Conservation (phyloP, 1,284 basidiomycete genomes). For the Xerocomus amazonicus region DNA sequence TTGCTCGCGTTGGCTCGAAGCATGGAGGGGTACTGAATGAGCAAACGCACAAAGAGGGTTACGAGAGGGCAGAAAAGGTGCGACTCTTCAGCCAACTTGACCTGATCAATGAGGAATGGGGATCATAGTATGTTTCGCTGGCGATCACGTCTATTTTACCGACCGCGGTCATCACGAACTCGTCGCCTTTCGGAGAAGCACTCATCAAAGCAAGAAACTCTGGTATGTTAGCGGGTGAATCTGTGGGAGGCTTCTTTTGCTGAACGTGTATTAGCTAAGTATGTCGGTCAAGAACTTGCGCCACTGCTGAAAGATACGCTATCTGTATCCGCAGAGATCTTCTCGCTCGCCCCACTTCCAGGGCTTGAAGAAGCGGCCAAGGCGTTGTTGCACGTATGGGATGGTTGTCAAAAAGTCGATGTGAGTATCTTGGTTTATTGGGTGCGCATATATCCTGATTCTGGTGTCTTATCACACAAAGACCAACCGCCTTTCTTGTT, state of each 20-base stretch:
- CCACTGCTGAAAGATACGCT: conserved; percentile 27
- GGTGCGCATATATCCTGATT: not conserved
- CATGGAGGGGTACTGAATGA: conserved; percentile 7
- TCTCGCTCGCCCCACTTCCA: conserved; percentile 54
- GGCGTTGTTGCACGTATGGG: conserved; percentile 58
- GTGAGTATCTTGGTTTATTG: conserved; percentile 37
- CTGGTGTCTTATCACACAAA: conserved; percentile 22
- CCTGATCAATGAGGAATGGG: not conserved
- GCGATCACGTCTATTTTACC: conserved; percentile 30
- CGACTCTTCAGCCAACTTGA: not conserved
- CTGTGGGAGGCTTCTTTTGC: not conserved
- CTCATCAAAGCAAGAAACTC: conserved; percentile 23
- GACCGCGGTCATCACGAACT: conserved; percentile 11
- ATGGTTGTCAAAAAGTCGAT: conserved; percentile 55
- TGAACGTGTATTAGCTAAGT: conserved; percentile 13
- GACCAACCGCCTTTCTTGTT: conserved; percentile 53
- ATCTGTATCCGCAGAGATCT: conserved; percentile 36
- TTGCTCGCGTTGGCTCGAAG: conserved; percentile 13
- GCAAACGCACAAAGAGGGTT: conserved; percentile 17
- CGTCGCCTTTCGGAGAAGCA: conserved; percentile 26
- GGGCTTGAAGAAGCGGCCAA: conserved; percentile 52
- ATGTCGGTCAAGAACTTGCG: conserved; percentile 19
- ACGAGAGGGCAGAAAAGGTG: conserved; percentile 21
- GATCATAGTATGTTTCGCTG: conserved; percentile 24
- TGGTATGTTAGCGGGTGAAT: conserved; percentile 10